Base-by-base conservation (phyloP, 139 green algal genomes). In the Tetradesmus lagerheimii region DNA sequence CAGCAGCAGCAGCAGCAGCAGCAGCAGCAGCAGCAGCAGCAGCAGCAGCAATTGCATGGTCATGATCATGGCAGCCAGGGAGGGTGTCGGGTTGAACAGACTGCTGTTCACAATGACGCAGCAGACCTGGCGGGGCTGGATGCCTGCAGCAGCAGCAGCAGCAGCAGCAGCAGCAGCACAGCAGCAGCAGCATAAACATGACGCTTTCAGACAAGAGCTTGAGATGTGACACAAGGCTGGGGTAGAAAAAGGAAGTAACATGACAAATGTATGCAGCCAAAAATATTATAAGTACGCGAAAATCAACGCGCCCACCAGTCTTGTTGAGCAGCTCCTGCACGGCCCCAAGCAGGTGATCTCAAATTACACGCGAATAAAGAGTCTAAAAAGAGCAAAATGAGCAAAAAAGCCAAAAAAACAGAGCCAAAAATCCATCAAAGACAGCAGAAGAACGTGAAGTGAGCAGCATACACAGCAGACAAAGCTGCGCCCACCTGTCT, bases 81-180 rank as follows among this genome's bases (percentile, higher is more conserved):
- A 98, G 67, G 98, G 98, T 0, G 98, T 99, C n/a, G 98, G 98
- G 94, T 98, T 98, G 95, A 99, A 99, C 64, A 99, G 93, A 35
- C 90, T 96, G 96, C 98, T 99, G 95, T 99, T 99, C 20, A 99
- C 95, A 39, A 99, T 94, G 43, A 99, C 92, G 82, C 99, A 97
- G 92, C 97, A 96, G 29, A 99, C 95, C 86, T 99, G 92, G 62
- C 66, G 84, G 2, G 66, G 66, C n/a, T 81, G 84, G n/a, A 81
- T 71, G 67, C 66, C 66, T 89, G 67, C 35, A 62, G 6, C 9
- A 43, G 37, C 1, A 76, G 35, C 34, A 53, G 31, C 80, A 50
- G 29, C 50, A 77, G 47, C 53, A 45, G n/a, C n/a, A n/a, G n/a
- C n/a, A n/a, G n/a, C n/a, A n/a, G n/a, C n/a, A n/a, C n/a, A n/a